Evolutionary conservation across 176 grass and related monocot genomes (phyloP).

Genomic region (Musa acuminata): DNA sequence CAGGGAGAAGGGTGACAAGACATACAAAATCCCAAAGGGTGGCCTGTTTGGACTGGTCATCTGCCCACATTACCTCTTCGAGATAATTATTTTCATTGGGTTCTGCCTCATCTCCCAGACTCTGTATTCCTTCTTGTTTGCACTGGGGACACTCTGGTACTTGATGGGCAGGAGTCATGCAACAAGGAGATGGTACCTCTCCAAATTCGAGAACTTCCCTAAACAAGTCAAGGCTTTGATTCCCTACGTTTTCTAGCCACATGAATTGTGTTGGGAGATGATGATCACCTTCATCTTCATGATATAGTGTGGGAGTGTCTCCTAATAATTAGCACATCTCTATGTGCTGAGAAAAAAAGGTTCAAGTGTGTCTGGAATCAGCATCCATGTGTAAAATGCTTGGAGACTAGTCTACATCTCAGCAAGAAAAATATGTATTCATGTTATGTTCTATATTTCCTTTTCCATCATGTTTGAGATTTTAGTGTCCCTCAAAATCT

Average conservation of each 20-base stretch:
- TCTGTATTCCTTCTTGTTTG: conserved; percentile 27
- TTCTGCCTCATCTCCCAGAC: conserved; percentile 65
- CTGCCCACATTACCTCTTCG: conserved; percentile 79
- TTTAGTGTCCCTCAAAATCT: too few species aligned
- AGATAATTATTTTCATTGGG: conserved; percentile 51
- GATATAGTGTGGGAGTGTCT: too few species aligned
- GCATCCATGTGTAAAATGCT: too few species aligned
- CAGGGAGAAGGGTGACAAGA: conserved; percentile 19
- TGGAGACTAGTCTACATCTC: too few species aligned
- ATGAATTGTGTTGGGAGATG: too few species aligned
- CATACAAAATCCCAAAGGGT: conserved; percentile 56
- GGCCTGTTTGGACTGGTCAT: conserved; percentile 52
- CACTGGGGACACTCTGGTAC: conserved; percentile 37
- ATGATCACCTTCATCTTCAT: too few species aligned
- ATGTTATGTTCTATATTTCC: too few species aligned
- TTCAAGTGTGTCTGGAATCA: too few species aligned
- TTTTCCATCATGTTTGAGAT: too few species aligned
- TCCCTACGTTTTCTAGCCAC: conserved; percentile 42
- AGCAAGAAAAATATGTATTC: too few species aligned
- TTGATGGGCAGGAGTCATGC: conserved; percentile 57
- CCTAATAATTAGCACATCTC: too few species aligned
- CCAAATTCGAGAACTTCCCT: conserved; percentile 53
- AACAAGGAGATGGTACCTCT: conserved; percentile 58
- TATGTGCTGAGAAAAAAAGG: too few species aligned
- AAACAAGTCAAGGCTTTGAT: conserved; percentile 43